phyloP scores from a whole-genome alignment of 75 land plant species.

The Picea sitchensis region DNA sequence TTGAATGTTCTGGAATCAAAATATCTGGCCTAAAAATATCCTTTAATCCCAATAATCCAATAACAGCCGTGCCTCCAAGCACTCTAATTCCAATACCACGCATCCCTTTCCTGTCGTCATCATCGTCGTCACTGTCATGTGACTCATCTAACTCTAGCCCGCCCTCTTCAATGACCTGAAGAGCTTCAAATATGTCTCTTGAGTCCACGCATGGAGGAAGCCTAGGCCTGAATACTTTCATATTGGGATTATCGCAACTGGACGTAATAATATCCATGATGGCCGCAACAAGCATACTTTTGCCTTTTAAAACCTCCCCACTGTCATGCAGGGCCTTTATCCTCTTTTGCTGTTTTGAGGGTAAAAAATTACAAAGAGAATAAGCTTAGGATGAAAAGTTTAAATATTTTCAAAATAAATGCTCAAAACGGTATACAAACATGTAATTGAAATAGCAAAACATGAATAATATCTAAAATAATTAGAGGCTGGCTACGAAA shows the following conservation, averaged over 20 bases:
- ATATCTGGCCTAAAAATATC: constrained; percentile 17
- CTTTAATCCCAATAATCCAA: constrained; percentile 51
- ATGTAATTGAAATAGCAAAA: neutral
- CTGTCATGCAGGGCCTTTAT: neutral
- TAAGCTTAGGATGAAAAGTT: neutral
- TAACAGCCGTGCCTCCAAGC: constrained; percentile 65
- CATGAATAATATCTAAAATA: neutral
- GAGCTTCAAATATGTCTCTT: constrained; percentile 75
- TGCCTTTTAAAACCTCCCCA: constrained; percentile 58
- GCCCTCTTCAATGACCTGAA: constrained; percentile 85
- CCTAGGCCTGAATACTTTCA: constrained; percentile 42
- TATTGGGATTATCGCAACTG: constrained; percentile 57
- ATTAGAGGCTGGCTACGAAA: too few relatives aligned
- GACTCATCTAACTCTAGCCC: constrained; percentile 68
- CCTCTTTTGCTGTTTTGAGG: neutral
- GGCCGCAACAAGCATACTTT: constrained; percentile 92
- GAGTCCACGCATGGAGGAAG: constrained; percentile 70
- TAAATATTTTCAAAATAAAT: neutral
- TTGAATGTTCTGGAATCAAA: constrained; percentile 4
- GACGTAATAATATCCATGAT: constrained; percentile 94
- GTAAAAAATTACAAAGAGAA: neutral
- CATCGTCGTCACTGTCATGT: constrained; percentile 33
- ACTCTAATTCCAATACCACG: constrained; percentile 77
- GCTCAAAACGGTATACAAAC: neutral
- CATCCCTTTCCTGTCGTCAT: constrained; percentile 62